These are phyloP conservation scores for Avena eriantha DNA, from an alignment of 176 grass and related monocot species.

Conservation along the genomic window DNA sequence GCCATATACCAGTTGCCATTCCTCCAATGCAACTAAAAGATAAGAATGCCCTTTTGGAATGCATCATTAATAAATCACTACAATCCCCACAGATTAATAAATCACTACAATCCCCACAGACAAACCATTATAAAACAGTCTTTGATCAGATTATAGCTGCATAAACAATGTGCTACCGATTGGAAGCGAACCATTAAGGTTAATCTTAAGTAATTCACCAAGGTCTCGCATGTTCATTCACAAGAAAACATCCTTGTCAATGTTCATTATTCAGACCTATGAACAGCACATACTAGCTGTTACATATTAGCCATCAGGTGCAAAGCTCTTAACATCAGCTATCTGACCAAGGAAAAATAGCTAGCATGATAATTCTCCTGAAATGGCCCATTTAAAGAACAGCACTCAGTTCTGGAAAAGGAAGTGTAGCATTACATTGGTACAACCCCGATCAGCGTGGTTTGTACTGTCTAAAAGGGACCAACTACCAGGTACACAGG, in stretches of 20 bases:
- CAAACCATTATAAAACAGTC: neutral
- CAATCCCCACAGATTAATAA: neutral
- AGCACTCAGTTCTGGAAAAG: constrained; percentile 1
- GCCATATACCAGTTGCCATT: neutral
- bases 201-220: neutral
- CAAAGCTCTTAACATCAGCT: constrained; percentile 1
- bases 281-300: neutral
- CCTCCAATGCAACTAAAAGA: neutral
- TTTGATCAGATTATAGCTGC: neutral
- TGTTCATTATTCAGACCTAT: constrained; percentile 15
- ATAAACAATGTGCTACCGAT: constrained; percentile 8
- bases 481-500: constrained; percentile 16
- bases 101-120: neutral
- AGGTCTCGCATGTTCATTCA: neutral
- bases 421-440: constrained; percentile 22
- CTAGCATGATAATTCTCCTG: constrained; percentile 20
- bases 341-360: neutral
- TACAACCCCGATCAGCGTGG: neutral
- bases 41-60: constrained; percentile 16
- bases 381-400: neutral
- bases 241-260: neutral
- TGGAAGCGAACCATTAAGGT: too few species aligned
- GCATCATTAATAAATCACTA: neutral
- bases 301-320: constrained; percentile 9
- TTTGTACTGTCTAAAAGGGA: constrained; percentile 17